Conservation (phyloP, 2,329 filamentous ascomycete species). For the Fusarium agapanthi region DNA sequence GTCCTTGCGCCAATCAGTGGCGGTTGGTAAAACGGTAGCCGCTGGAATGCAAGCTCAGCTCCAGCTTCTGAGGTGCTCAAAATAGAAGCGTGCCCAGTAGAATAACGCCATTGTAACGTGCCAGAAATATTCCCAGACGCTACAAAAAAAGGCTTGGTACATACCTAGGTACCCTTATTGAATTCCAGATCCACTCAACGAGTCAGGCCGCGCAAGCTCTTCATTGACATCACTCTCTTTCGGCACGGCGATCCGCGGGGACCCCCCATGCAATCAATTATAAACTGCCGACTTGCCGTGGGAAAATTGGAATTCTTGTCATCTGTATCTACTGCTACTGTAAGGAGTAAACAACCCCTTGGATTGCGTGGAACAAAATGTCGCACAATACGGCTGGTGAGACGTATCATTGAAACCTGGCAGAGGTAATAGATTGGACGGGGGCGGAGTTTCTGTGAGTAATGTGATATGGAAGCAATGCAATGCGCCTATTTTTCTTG, state of each 20-base stretch:
- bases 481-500: background rate
- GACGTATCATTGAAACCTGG: slow-evolving; percentile 18
- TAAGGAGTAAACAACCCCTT: background rate
- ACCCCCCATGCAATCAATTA: background rate
- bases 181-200: background rate
- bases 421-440: background rate
- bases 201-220: slow-evolving; percentile 19
- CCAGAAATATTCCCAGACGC: background rate
- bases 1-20: background rate
- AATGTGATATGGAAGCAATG: background rate
- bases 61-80: background rate
- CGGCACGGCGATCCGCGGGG: slow-evolving; percentile 10
- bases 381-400: slow-evolving; percentile 8
- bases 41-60: background rate
- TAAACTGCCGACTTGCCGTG: slow-evolving; percentile 1
- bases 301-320: background rate
- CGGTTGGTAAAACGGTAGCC: background rate
- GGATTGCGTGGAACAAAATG: slow-evolving; percentile 1
- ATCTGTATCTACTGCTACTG: background rate
- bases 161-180: background rate
- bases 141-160: background rate
- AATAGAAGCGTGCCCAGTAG: background rate
- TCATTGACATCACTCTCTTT: background rate
- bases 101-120: background rate
- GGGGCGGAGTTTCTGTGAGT: background rate